Conservation (phyloP, 129 eudicot genomes). For the Calendula officinalis region DNA sequence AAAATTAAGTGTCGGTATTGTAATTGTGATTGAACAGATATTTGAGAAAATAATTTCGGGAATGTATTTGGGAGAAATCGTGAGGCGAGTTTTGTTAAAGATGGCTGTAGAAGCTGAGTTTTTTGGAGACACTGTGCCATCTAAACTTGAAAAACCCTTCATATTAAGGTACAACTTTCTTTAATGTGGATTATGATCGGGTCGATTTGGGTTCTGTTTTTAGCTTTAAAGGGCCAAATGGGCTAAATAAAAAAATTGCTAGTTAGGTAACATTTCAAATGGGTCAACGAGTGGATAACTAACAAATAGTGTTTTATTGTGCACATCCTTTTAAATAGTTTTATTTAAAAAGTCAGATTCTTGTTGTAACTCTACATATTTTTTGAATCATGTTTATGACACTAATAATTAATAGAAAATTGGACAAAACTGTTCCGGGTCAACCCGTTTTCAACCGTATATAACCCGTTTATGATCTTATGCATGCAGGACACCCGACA, state of each 20-base stretch:
- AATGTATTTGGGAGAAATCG: constrained; percentile 88
- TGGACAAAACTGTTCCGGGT: too few relatives aligned
- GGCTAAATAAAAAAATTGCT: too few relatives aligned
- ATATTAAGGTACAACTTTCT: constrained; percentile 48
- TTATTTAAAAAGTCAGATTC: too few relatives aligned
- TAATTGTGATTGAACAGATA: constrained; percentile 38
- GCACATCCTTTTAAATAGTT: background rate
- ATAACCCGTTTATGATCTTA: background rate
- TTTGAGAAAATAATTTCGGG: constrained; percentile 80
- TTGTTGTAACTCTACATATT: too few relatives aligned
- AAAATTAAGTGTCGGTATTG: background rate
- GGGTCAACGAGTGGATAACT: too few relatives aligned
- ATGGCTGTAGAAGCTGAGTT: constrained; percentile 78
- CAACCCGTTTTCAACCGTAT: constrained; percentile 5
- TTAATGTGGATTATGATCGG: background rate
- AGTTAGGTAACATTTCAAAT: too few relatives aligned
- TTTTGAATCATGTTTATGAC: too few relatives aligned
- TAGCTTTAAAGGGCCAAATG: background rate
- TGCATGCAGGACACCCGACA: constrained; percentile 73
- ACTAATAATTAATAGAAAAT: too few relatives aligned
- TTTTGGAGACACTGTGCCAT: constrained; percentile 74
- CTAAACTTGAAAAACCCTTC: constrained; percentile 65
- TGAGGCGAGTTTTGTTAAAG: constrained; percentile 62
- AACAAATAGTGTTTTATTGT: background rate
- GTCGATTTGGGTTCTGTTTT: background rate